These are phyloP conservation scores for Talaromyces ruber DNA, from an alignment of 495 filamentous ascomycete species.

Conservation along the genomic window DNA sequence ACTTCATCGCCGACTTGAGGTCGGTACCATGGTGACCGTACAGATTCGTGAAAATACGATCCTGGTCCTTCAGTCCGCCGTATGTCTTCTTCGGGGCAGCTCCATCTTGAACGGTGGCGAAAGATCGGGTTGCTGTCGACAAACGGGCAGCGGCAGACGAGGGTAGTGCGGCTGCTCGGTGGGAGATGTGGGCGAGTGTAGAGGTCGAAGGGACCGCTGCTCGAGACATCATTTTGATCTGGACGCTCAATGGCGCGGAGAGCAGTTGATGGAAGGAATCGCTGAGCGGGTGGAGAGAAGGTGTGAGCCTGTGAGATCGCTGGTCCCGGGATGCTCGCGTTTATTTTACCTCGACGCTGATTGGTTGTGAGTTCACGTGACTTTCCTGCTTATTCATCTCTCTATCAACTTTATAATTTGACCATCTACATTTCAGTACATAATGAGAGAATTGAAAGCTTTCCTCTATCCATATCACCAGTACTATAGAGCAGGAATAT, in stretches of 20 bases:
- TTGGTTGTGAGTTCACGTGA: constrained; percentile 18
- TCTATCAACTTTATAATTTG: neutral
- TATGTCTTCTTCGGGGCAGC: constrained; percentile 62
- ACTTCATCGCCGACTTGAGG: constrained; percentile 91
- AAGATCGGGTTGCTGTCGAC: constrained; percentile 41
- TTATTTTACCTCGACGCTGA: constrained; percentile 23
- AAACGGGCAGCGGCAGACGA: constrained; percentile 20
- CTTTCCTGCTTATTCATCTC: neutral
- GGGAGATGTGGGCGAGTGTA: constrained; percentile 43
- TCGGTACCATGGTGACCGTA: constrained; percentile 88
- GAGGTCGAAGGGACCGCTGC: constrained; percentile 39
- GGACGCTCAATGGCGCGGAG: constrained; percentile 23
- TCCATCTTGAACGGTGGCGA: constrained; percentile 86
- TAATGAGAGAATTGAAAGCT: neutral
- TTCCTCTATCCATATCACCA: neutral
- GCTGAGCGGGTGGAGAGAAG: constrained; percentile 14
- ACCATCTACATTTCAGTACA: neutral
- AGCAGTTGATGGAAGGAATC: constrained; percentile 17
- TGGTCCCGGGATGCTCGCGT: constrained; percentile 43
- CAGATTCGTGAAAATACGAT: constrained; percentile 97
- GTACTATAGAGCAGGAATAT: constrained; percentile 20
- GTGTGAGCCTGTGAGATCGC: constrained; percentile 16
- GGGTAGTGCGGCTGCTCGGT: constrained; percentile 41
- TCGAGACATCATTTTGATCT: constrained; percentile 42
- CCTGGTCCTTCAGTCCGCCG: constrained; percentile 87